phyloP scores from a whole-genome alignment of 441 rosid genomes.

The Euphorbia schlechtendalii region DNA sequence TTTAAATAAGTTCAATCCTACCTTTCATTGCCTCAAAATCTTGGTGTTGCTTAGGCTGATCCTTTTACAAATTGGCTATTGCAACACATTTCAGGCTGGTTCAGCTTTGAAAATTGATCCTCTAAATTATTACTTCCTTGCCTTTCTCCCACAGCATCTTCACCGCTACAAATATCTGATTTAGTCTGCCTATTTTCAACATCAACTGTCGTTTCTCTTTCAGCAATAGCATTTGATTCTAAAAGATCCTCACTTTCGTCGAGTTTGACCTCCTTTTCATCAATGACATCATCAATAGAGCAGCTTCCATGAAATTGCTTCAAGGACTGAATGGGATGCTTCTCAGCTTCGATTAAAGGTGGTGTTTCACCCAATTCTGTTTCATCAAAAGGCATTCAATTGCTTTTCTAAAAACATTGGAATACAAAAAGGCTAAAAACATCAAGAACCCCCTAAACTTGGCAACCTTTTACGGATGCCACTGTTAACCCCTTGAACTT shows the following conservation, averaged over 20 bases:
- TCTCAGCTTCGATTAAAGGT: constrained; percentile 14
- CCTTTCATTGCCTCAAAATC: constrained; percentile 22
- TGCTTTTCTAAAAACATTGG: constrained; percentile 7
- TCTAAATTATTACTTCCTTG: constrained; percentile 23
- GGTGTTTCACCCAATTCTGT: neutral
- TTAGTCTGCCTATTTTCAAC: constrained; percentile 13
- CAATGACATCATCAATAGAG: constrained; percentile 5
- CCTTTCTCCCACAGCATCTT: constrained; percentile 16
- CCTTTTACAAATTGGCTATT: constrained; percentile 25
- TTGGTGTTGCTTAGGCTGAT: constrained; percentile 31
- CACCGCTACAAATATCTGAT: neutral
- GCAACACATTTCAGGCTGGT: constrained; percentile 13
- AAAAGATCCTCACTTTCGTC: constrained; percentile 6
- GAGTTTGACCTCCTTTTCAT: constrained; percentile 1
- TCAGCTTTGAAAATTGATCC: constrained; percentile 40
- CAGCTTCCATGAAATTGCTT: constrained; percentile 23
- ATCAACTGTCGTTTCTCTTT: constrained; percentile 13
- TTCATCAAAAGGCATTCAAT: neutral
- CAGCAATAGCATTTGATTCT: constrained; percentile 15
- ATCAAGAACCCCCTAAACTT: too few relatives aligned
- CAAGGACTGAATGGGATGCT: constrained; percentile 11
- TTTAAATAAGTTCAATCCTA: constrained; percentile 19
- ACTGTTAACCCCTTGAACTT: too few relatives aligned
- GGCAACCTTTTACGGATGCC: too few relatives aligned
- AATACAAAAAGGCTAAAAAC: too few relatives aligned